Conservation (phyloP, 2,329 filamentous ascomycete genomes). For the Hypoxylon sp. region DNA sequence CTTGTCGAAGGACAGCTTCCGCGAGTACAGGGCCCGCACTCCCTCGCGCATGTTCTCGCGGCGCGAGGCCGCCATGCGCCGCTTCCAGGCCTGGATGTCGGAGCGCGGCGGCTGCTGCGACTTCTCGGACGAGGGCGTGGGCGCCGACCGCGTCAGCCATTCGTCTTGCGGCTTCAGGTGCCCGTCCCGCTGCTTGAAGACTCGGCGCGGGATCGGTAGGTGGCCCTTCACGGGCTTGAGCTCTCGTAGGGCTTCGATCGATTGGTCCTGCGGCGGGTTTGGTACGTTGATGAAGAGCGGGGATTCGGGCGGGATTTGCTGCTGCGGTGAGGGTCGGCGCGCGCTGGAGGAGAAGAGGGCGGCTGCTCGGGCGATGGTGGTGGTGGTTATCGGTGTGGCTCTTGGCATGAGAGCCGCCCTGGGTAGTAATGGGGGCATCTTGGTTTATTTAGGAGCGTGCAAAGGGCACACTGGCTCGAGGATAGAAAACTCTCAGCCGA, state of each 20-base stretch:
- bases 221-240: slow-evolving; percentile 76
- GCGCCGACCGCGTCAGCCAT: slow-evolving; percentile 74
- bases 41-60: slow-evolving; percentile 80
- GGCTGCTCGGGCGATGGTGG: slow-evolving; percentile 52
- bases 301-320: slow-evolving; percentile 82
- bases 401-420: slow-evolving; percentile 37
- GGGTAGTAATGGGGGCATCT: slow-evolving; percentile 44
- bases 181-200: slow-evolving; percentile 75
- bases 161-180: slow-evolving; percentile 71
- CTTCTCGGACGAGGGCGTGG: slow-evolving; percentile 63
- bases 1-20: slow-evolving; percentile 67
- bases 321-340: slow-evolving; percentile 60
- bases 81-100: slow-evolving; percentile 73
- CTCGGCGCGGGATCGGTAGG: slow-evolving; percentile 84
- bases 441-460: slow-evolving; percentile 26
- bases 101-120: slow-evolving; percentile 56
- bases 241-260: slow-evolving; percentile 56
- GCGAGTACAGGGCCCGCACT: slow-evolving; percentile 76
- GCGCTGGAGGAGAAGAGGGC: slow-evolving; percentile 60
- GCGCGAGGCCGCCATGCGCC: slow-evolving; percentile 78
- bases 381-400: slow-evolving; percentile 40
- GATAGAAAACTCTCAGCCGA: neutral
- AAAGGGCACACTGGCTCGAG: slow-evolving; percentile 17
- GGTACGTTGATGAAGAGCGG: slow-evolving; percentile 90
- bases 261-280: slow-evolving; percentile 78